Conservation (phyloP, 768 basidiomycete species). For the Russula sp. region DNA sequence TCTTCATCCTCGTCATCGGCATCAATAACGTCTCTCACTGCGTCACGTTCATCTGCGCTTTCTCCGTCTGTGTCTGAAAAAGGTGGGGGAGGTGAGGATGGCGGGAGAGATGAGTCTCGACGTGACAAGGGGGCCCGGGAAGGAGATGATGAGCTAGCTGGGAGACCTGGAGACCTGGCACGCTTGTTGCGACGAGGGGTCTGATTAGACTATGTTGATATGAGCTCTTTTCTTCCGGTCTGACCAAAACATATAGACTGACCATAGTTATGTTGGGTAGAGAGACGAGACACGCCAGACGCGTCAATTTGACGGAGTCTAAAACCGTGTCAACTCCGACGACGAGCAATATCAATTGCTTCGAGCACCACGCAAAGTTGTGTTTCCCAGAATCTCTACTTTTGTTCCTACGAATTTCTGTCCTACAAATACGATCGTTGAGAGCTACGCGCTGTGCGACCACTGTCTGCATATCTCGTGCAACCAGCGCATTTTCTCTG, state of each 20-base stretch:
- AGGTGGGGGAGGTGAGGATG: slow-evolving; percentile 76
- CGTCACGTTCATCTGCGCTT: slow-evolving; percentile 66
- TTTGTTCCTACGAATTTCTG: neutral
- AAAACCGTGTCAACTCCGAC: slow-evolving; percentile 33
- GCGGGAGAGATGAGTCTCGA: slow-evolving; percentile 58
- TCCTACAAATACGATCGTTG: neutral
- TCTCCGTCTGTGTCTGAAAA: slow-evolving; percentile 84
- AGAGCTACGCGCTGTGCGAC: slow-evolving; percentile 22
- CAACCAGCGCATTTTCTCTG: slow-evolving; percentile 51
- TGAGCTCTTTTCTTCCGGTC: neutral
- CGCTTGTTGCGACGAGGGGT: slow-evolving; percentile 32
- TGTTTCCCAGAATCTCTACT: no score
- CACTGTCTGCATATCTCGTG: slow-evolving; percentile 54
- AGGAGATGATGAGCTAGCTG: slow-evolving; percentile 42
- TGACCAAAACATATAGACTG: neutral
- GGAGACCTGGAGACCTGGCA: slow-evolving; percentile 30
- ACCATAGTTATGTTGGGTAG: slow-evolving; percentile 3
- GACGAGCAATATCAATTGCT: no score
- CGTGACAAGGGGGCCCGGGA: slow-evolving; percentile 44
- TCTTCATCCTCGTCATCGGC: slow-evolving; percentile 78
- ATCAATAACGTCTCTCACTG: slow-evolving; percentile 61
- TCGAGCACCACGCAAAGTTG: no score
- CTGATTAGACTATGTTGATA: slow-evolving; percentile 16
- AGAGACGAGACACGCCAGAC: neutral
- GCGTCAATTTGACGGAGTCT: slow-evolving; percentile 29